These are phyloP conservation scores for Neonothopanus nambi DNA, from an alignment of 1,284 basidiomycete genomes.

Conservation along the genomic window DNA sequence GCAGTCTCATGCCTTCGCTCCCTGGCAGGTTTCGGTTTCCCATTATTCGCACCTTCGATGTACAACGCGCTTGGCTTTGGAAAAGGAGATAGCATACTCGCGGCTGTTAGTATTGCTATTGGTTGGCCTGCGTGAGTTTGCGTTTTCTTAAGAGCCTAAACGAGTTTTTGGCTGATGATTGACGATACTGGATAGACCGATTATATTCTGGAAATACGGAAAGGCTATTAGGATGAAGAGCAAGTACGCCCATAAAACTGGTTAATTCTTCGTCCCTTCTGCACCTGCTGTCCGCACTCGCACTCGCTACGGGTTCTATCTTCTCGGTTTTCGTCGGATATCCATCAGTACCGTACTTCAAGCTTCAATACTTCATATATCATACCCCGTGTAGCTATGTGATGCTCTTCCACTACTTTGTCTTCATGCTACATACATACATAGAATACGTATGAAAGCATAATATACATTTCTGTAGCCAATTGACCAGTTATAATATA, in stretches of 20 bases:
- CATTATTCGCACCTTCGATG: constrained; percentile 68
- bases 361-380: no score
- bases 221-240: constrained; percentile 14
- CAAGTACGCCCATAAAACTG: constrained; percentile 6
- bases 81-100: constrained; percentile 63
- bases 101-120: constrained; percentile 50
- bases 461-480: no score
- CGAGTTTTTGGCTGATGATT: background rate
- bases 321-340: no score
- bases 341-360: no score
- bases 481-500: no score
- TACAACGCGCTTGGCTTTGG: constrained; percentile 64
- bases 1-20: constrained; percentile 60
- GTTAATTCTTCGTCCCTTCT: no score
- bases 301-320: no score
- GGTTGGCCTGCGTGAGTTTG: constrained; percentile 67
- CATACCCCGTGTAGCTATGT: no score
- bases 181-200: constrained; percentile 2
- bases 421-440: no score
- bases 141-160: background rate
- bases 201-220: constrained; percentile 18
- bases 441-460: no score
- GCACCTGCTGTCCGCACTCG: no score
- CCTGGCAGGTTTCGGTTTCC: constrained; percentile 66
- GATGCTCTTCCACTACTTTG: no score